Conservation (phyloP, 2,329 filamentous ascomycete genomes). For the Cordyceps cateniannulata region DNA sequence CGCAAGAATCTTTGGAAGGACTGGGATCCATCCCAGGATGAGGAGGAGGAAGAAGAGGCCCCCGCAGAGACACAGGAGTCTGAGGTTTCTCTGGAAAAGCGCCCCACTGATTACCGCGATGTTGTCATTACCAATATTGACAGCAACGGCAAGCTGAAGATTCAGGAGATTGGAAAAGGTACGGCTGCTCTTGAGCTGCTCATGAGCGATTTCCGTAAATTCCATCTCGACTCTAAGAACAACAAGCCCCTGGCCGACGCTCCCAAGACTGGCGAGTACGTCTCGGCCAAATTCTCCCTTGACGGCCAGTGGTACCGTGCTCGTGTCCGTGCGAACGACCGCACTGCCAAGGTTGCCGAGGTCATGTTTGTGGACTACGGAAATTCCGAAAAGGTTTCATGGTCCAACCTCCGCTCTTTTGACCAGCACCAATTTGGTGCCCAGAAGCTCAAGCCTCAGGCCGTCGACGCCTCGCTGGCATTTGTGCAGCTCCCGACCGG, state of each 20-base stretch:
- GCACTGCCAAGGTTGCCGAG: constrained; percentile 79
- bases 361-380: constrained; percentile 95
- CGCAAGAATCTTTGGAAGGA: constrained; percentile 87
- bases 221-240: constrained; percentile 82
- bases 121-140: constrained; percentile 90
- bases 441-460: constrained; percentile 80
- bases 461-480: constrained; percentile 77
- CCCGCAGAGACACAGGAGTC: constrained; percentile 43
- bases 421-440: constrained; percentile 70
- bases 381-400: constrained; percentile 84
- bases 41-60: constrained; percentile 46
- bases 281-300: constrained; percentile 82
- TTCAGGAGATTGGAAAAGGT: constrained; percentile 83
- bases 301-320: constrained; percentile 95
- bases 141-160: constrained; percentile 71
- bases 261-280: constrained; percentile 86
- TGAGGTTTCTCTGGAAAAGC: constrained; percentile 56
- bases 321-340: constrained; percentile 85
- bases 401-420: constrained; percentile 77
- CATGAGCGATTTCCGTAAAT: constrained; percentile 86
- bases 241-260: constrained; percentile 63
- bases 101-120: constrained; percentile 79
- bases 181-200: constrained; percentile 78
- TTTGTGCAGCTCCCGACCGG: constrained; percentile 83
- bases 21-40: constrained; percentile 86